phyloP scores from a whole-genome alignment of 1,284 basidiomycete species.

The Irpex sp. region DNA sequence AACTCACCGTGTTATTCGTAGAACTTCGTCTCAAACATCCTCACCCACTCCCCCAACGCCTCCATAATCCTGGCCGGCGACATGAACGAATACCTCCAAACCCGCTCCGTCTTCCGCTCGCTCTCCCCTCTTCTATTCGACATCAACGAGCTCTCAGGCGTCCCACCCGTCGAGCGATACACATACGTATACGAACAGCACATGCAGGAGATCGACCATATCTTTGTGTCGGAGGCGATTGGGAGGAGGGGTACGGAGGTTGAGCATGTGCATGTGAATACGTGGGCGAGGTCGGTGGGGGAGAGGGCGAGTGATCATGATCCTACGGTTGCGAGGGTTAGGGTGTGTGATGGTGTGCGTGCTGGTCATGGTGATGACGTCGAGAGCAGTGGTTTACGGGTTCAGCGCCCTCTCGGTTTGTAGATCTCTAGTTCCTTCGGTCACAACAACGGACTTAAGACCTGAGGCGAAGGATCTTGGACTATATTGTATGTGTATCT shows the following conservation, averaged over 20 bases:
- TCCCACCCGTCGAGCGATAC: slow-evolving; percentile 51
- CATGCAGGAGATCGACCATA: slow-evolving; percentile 56
- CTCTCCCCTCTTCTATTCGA: slow-evolving; percentile 42
- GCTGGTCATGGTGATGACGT: no score
- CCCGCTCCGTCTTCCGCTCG: slow-evolving; percentile 47
- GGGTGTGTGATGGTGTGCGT: slow-evolving; percentile 32
- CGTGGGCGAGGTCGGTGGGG: slow-evolving; percentile 42
- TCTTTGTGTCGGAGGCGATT: slow-evolving; percentile 49
- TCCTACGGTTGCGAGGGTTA: slow-evolving; percentile 51
- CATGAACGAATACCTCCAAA: slow-evolving; percentile 60
- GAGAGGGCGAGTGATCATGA: slow-evolving; percentile 56
- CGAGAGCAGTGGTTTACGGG: no score
- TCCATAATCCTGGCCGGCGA: slow-evolving; percentile 58
- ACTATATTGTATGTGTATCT: no score
- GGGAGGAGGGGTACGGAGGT: slow-evolving; percentile 33
- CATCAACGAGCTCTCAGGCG: slow-evolving; percentile 46
- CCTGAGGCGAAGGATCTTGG: no score
- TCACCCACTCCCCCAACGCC: slow-evolving; percentile 41
- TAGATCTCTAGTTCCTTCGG: no score
- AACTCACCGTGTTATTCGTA: slow-evolving; percentile 19
- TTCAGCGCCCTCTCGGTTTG: no score
- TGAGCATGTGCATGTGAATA: slow-evolving; percentile 57
- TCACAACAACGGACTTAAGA: no score
- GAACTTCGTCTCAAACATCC: slow-evolving; percentile 48
- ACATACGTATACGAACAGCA: slow-evolving; percentile 61